Percentiles rank a stretch among this genome's conserved stretches.
These are phyloP conservation scores for Rosa hybrid DNA, from an alignment of 331 rosid genomes.

Conservation along the genomic window DNA sequence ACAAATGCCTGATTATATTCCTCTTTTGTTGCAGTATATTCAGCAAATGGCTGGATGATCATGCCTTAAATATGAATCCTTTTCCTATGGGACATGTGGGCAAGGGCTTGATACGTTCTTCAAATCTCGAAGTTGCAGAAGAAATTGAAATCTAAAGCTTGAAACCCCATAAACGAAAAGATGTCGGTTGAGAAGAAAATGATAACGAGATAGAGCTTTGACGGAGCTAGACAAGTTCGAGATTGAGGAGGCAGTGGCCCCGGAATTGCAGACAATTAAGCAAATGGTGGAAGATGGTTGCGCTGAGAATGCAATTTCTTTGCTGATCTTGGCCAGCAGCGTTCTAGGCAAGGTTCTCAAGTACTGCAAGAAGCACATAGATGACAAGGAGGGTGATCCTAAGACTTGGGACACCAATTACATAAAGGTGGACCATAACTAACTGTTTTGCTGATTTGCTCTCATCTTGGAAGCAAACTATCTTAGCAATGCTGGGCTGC, in stretches of 20 bases:
- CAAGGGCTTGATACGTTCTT: not conserved
- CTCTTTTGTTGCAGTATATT: not conserved
- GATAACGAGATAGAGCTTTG: not conserved
- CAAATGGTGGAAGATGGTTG: not conserved
- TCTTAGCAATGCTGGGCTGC: not conserved
- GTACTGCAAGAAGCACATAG: not conserved
- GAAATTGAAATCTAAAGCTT: not conserved
- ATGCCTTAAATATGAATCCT: not conserved
- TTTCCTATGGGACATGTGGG: not conserved
- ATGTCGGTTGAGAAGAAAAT: not conserved
- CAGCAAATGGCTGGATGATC: not conserved
- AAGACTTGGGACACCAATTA: not conserved
- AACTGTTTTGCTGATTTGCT: not conserved
- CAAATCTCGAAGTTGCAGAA: not conserved
- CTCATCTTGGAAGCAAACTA: not conserved
- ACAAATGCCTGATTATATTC: not conserved
- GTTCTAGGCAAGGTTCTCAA: not conserved
- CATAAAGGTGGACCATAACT: not conserved
- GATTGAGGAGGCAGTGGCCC: not conserved
- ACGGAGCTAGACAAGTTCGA: not conserved
- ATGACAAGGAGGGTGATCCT: not conserved
- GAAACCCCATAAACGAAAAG: not conserved
- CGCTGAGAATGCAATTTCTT: not conserved
- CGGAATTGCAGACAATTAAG: not conserved
- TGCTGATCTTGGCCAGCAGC: not conserved